Evolutionary conservation across 768 basidiomycete species (phyloP).

Genomic region (Cystobasidium onofrii): DNA sequence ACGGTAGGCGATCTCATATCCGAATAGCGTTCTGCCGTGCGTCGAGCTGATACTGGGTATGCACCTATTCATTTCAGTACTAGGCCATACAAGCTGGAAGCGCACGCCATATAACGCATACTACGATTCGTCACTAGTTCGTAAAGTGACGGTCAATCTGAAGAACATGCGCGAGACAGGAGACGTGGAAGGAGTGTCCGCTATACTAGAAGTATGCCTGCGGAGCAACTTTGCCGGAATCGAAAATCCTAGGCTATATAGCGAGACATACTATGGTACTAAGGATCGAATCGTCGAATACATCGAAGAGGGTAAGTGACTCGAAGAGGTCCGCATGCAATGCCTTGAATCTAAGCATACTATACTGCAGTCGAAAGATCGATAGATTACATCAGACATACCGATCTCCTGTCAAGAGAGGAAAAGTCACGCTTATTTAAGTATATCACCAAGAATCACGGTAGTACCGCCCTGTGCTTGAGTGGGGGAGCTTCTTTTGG

Average conservation of each 20-base stretch:
- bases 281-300: conserved; percentile 70
- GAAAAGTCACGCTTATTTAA: conserved; percentile 91
- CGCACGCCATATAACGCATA: conserved; percentile 70
- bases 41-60: background rate
- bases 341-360: background rate
- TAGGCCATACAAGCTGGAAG: conserved; percentile 88
- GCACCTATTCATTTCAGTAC: conserved; percentile 33
- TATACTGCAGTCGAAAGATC: conserved; percentile 66
- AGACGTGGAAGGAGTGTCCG: conserved; percentile 76
- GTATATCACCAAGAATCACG: conserved; percentile 76
- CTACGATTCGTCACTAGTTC: conserved; percentile 81
- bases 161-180: conserved; percentile 57
- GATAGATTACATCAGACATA: conserved; percentile 65
- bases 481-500: conserved; percentile 71
- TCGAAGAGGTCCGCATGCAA: background rate
- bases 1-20: conserved; percentile 48
- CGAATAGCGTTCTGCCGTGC: background rate
- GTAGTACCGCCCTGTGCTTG: conserved; percentile 81
- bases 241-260: conserved; percentile 36
- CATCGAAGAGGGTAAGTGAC: conserved; percentile 35
- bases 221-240: conserved; percentile 83
- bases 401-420: conserved; percentile 58
- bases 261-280: conserved; percentile 79
- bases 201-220: conserved; percentile 82
- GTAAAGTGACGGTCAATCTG: conserved; percentile 36